Evolutionary conservation across 2,329 filamentous ascomycete genomes (phyloP).

Genomic region (Aspergillus quadricinctus): DNA sequence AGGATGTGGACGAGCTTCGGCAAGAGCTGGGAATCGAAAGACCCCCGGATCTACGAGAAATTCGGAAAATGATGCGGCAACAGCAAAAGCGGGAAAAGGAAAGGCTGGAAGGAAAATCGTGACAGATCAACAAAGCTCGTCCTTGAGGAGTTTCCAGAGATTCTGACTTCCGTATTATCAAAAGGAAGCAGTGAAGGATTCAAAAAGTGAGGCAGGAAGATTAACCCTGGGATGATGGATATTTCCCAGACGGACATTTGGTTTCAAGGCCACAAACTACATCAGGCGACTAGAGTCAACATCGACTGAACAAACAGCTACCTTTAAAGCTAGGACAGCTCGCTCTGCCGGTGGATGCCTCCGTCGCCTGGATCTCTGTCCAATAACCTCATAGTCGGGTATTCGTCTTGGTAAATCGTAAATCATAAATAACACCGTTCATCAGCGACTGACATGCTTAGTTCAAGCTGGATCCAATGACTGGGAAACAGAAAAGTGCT

Average conservation of each 20-base stretch:
- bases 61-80: constrained; percentile 66
- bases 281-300: background rate
- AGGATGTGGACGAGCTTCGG: constrained; percentile 72
- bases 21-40: constrained; percentile 74
- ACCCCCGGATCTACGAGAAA: constrained; percentile 78
- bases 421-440: background rate
- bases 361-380: background rate
- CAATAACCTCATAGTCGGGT: background rate
- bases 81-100: constrained; percentile 64
- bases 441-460: background rate
- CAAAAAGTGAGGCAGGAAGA: background rate
- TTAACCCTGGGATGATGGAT: background rate
- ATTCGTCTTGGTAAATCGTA: background rate
- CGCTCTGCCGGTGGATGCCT: background rate
- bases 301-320: background rate
- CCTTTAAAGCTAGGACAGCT: background rate
- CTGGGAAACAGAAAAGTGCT: background rate
- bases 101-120: constrained; percentile 23
- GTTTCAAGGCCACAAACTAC: background rate
- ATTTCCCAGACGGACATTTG: background rate
- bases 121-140: background rate
- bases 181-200: background rate
- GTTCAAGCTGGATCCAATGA: background rate
- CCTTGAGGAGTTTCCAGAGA: constrained; percentile 9
- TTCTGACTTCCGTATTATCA: background rate